Evolutionary conservation across 768 basidiomycete genomes (phyloP).

Genomic region (Lactarius quietus): DNA sequence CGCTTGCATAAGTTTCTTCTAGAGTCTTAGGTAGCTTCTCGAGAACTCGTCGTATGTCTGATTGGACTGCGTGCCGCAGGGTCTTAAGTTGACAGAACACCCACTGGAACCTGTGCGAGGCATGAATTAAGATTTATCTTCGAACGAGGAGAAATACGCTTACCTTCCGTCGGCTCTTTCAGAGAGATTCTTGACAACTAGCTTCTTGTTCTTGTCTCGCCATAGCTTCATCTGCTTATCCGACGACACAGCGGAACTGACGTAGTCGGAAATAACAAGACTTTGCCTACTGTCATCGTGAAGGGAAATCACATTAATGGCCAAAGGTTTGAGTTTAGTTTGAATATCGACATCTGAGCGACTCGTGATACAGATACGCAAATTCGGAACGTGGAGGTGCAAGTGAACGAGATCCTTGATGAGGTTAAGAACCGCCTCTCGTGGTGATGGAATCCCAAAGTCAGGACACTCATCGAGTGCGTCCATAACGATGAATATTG

Average conservation of each 20-base stretch:
- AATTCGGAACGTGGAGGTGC: background rate
- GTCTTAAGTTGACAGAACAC: background rate
- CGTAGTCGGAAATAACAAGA: background rate
- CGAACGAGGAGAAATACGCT: fast-evolving
- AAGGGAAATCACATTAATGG: background rate
- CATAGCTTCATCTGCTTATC: background rate
- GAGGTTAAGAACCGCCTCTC: background rate
- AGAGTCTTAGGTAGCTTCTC: background rate
- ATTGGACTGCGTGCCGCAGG: background rate
- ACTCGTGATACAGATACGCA: background rate
- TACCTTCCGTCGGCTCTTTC: background rate
- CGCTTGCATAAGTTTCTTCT: background rate
- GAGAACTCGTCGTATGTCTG: background rate
- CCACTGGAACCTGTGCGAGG: background rate
- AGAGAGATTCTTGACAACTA: background rate
- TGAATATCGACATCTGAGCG: background rate
- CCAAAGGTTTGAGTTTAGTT: background rate
- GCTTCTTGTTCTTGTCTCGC: background rate
- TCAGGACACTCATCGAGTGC: background rate
- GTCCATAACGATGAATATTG: background rate
- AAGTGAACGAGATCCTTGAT: background rate
- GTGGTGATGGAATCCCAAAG: background rate
- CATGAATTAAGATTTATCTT: background rate
- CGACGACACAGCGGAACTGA: background rate
- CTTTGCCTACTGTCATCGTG: background rate